Conservation (phyloP, 176 grass and related monocot genomes). For the Phyllostachys edulis region DNA sequence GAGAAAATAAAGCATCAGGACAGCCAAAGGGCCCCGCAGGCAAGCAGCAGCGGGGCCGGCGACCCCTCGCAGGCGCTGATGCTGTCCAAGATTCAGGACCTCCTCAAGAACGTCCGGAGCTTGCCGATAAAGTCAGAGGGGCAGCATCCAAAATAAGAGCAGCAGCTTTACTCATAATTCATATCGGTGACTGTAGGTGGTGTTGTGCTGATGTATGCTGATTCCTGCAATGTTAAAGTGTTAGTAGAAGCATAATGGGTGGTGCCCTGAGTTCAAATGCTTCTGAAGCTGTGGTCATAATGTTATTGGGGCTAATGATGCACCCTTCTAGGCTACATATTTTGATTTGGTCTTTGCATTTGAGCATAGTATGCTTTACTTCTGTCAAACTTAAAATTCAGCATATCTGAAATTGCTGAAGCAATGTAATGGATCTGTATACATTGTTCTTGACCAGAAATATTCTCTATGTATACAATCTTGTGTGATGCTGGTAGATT, state of each 20-base stretch:
- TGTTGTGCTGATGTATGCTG: slow-evolving; percentile 36
- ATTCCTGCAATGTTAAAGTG: slow-evolving; percentile 4
- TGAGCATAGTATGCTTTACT: background rate
- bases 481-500: background rate
- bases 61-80: slow-evolving; percentile 67
- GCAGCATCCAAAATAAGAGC: slow-evolving; percentile 43
- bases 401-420: background rate
- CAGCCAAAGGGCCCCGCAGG: slow-evolving; percentile 37
- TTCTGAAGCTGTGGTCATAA: background rate
- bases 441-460: background rate
- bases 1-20: slow-evolving; percentile 99
- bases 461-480: background rate
- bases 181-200: background rate
- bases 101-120: slow-evolving; percentile 82
- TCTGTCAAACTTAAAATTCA: background rate
- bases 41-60: slow-evolving; percentile 4
- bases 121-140: slow-evolving; percentile 51
- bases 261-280: background rate
- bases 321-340: slow-evolving; percentile 1
- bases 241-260: background rate
- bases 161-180: background rate
- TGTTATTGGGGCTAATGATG: slow-evolving; percentile 5
- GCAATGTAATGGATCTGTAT: background rate
- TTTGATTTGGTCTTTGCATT: background rate
- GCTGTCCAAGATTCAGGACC: slow-evolving; percentile 90